These are phyloP conservation scores for Trifolium repens DNA, from an alignment of 306 rosid species.

Conservation along the genomic window DNA sequence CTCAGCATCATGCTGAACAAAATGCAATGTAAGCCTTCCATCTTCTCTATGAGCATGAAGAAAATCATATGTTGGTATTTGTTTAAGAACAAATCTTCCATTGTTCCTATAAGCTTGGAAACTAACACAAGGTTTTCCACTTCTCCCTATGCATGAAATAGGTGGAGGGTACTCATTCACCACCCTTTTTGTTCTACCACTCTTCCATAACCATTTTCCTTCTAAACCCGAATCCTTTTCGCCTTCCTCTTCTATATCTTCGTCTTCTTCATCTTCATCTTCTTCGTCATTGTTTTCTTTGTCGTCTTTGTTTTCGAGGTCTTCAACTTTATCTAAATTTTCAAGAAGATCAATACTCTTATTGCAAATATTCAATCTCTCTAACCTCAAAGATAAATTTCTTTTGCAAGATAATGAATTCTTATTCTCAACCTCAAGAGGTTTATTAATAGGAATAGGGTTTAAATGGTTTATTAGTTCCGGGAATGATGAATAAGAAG, in stretches of 20 bases:
- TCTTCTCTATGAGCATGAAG: slow-evolving; percentile 82
- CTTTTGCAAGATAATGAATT: background rate
- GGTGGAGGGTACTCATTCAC: slow-evolving; percentile 78
- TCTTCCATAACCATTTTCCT: slow-evolving; percentile 42
- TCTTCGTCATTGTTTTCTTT: slow-evolving; percentile 35
- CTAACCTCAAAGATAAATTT: slow-evolving; percentile 40
- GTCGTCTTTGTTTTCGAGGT: slow-evolving; percentile 36
- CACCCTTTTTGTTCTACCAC: slow-evolving; percentile 37
- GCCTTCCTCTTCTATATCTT: slow-evolving; percentile 21
- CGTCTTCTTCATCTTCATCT: slow-evolving; percentile 38
- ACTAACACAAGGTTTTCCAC: slow-evolving; percentile 74
- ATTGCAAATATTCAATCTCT: slow-evolving; percentile 68
- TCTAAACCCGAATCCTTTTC: background rate
- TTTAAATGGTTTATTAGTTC: background rate
- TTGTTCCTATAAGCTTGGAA: slow-evolving; percentile 67
- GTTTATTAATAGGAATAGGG: background rate
- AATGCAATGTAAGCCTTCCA: slow-evolving; percentile 74
- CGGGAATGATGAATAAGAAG: slow-evolving; percentile 36
- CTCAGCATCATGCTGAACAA: slow-evolving; percentile 52
- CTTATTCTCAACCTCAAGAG: background rate
- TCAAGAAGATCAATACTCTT: slow-evolving; percentile 75
- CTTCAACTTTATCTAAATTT: slow-evolving; percentile 75
- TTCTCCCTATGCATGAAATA: slow-evolving; percentile 71
- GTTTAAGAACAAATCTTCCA: slow-evolving; percentile 78
- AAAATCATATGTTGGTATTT: slow-evolving; percentile 65